A percentile compares a stretch with the other conserved stretches of the same genome.
These are phyloP conservation scores for Chytriomyces confervae DNA, from an alignment of 192 early-diverging fungal species.

Conservation along the genomic window DNA sequence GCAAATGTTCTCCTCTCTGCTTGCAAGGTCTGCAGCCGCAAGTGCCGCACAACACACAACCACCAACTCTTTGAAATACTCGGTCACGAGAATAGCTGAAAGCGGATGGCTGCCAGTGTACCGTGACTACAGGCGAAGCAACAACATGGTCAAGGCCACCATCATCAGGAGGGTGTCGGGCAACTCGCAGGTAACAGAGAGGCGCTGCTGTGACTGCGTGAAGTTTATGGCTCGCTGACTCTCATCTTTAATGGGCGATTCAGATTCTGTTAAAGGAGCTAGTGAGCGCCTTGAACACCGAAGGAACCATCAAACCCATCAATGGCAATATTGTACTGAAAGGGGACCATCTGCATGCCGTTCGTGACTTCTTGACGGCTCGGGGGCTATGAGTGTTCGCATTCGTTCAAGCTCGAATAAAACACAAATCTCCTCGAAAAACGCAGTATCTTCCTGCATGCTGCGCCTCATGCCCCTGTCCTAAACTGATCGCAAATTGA, in stretches of 20 bases:
- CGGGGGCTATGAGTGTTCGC: slow-evolving; percentile 12
- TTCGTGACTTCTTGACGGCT: slow-evolving; percentile 30
- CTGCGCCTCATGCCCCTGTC: too few relatives aligned
- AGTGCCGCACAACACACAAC: not conserved
- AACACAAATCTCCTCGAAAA: too few relatives aligned
- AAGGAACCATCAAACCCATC: slow-evolving; percentile 7
- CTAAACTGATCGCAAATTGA: too few relatives aligned
- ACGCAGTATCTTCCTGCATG: too few relatives aligned
- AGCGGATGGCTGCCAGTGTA: slow-evolving; percentile 35
- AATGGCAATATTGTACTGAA: slow-evolving; percentile 15
- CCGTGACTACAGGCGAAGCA: slow-evolving; percentile 19
- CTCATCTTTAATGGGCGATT: not conserved
- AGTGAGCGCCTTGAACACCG: slow-evolving; percentile 6
- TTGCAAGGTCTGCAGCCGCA: not conserved
- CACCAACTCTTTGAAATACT: not conserved
- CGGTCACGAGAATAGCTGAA: not conserved
- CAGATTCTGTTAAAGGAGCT: slow-evolving; percentile 10
- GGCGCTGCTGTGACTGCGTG: not conserved
- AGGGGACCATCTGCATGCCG: slow-evolving; percentile 33
- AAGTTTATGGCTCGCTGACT: not conserved
- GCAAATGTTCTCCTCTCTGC: not conserved
- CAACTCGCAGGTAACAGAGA: not conserved
- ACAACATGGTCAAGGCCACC: slow-evolving; percentile 28
- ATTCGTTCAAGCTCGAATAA: not conserved
- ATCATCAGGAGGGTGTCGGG: slow-evolving; percentile 20